Conservation (phyloP, 2,329 filamentous ascomycete genomes). For the Xenoacremonium recifei region DNA sequence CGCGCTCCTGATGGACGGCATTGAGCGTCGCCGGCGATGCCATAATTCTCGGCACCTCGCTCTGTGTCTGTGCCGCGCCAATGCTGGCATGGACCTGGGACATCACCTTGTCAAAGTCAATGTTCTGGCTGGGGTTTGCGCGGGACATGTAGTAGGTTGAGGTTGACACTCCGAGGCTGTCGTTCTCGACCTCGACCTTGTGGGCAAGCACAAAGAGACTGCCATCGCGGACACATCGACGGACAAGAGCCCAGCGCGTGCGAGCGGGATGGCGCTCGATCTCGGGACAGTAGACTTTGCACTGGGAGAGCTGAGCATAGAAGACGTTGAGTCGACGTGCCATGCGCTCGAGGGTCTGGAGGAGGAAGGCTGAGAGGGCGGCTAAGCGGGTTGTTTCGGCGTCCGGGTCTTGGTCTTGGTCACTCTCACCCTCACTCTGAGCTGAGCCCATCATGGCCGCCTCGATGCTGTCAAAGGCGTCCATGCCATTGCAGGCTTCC, state of each 20-base stretch:
- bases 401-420: constrained; percentile 37
- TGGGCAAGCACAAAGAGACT: constrained; percentile 50
- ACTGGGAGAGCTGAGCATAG: constrained; percentile 48
- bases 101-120: constrained; percentile 17
- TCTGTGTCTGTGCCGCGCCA: neutral
- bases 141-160: constrained; percentile 15
- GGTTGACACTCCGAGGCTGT: constrained; percentile 4
- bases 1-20: too few species aligned
- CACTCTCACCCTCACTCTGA: constrained; percentile 16
- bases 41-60: too few species aligned
- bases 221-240: constrained; percentile 47
- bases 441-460: constrained; percentile 15
- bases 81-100: constrained; percentile 16
- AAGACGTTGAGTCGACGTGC: constrained; percentile 50
- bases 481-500: constrained; percentile 54
- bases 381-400: constrained; percentile 37
- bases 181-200: constrained; percentile 17
- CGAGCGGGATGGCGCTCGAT: constrained; percentile 53
- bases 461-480: constrained; percentile 50
- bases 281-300: constrained; percentile 49
- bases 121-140: constrained; percentile 13
- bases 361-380: constrained; percentile 44
- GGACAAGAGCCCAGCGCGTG: constrained; percentile 50
- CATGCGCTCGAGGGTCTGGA: constrained; percentile 53
- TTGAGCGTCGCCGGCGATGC: too few species aligned